Evolutionary conservation across 805 yeast genomes (phyloP).

Genomic region (Suhomyces xylopsoci): DNA sequence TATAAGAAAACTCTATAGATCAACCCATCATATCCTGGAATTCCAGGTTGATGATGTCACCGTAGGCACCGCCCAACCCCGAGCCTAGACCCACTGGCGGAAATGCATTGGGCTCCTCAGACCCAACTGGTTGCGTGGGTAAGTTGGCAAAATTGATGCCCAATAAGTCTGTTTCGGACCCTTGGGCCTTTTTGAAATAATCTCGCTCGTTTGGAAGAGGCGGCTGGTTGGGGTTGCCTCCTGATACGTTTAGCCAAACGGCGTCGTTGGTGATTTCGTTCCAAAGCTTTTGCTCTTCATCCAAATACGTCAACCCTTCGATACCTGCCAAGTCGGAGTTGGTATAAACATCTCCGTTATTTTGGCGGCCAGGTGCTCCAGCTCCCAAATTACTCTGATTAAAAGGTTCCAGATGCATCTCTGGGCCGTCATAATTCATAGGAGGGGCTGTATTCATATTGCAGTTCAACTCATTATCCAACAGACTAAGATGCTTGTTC

Average conservation of each 20-base stretch:
- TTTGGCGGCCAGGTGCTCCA: not conserved
- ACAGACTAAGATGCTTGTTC: constrained; percentile 9
- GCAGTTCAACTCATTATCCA: constrained; percentile 15
- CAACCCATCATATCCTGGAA: constrained; percentile 23
- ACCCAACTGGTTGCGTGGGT: not conserved
- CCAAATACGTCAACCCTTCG: constrained; percentile 40
- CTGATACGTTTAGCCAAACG: constrained; percentile 55
- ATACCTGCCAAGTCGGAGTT: constrained; percentile 40
- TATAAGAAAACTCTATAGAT: not conserved
- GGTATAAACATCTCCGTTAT: constrained; percentile 28
- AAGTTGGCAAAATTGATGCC: constrained; percentile 1
- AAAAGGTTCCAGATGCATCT: constrained; percentile 16
- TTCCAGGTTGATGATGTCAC: constrained; percentile 38
- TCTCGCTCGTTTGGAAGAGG: constrained; percentile 6
- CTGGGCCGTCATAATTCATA: constrained; percentile 11
- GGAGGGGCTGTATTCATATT: not conserved
- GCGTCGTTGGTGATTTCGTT: constrained; percentile 75
- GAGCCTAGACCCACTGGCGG: not conserved
- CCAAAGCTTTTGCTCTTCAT: constrained; percentile 59
- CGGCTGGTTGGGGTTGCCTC: constrained; percentile 20
- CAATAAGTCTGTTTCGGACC: not conserved
- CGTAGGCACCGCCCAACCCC: constrained; percentile 26
- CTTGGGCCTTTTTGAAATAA: constrained; percentile 5
- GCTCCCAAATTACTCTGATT: not conserved
- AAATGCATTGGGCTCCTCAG: not conserved